These are phyloP conservation scores for Euphorbia schlechtendalii DNA, from an alignment of 441 rosid species.

Conservation along the genomic window DNA sequence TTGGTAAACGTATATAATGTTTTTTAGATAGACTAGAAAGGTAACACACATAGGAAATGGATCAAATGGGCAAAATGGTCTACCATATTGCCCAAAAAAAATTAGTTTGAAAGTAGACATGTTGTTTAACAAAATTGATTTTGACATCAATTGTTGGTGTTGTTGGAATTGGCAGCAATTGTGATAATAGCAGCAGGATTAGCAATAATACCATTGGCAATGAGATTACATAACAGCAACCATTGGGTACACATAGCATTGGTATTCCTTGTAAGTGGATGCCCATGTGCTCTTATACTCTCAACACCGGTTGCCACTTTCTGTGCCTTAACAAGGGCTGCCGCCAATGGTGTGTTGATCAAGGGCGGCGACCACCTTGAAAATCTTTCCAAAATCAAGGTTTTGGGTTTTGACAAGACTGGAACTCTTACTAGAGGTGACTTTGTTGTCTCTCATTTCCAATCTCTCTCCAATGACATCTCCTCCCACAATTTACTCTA, in stretches of 20 bases:
- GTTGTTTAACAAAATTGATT: too few relatives aligned
- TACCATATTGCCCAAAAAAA: too few relatives aligned
- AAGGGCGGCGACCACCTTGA: slow-evolving; percentile 84
- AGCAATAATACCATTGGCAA: slow-evolving; percentile 46
- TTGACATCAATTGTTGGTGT: too few relatives aligned
- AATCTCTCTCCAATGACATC: slow-evolving; percentile 36
- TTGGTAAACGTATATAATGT: too few relatives aligned
- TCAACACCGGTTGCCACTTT: slow-evolving; percentile 93
- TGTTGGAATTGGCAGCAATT: slow-evolving; percentile 43
- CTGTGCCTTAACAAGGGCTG: slow-evolving; percentile 85
- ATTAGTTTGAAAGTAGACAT: too few relatives aligned
- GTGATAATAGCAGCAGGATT: slow-evolving; percentile 41
- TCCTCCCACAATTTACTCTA: slow-evolving; percentile 38
- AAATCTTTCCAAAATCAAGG: slow-evolving; percentile 58
- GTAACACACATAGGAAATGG: too few relatives aligned
- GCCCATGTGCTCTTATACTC: slow-evolving; percentile 85
- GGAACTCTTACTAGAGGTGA: slow-evolving; percentile 90
- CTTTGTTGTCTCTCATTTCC: slow-evolving; percentile 58
- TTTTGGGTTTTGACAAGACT: slow-evolving; percentile 79
- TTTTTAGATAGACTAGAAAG: too few relatives aligned
- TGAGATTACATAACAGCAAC: slow-evolving; percentile 32
- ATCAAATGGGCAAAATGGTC: too few relatives aligned
- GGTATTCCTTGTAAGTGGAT: slow-evolving; percentile 82
- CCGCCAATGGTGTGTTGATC: slow-evolving; percentile 68
- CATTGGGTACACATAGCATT: slow-evolving; percentile 73